Conservation (phyloP, 257 asterid genomes). For the Striga asiatica region DNA sequence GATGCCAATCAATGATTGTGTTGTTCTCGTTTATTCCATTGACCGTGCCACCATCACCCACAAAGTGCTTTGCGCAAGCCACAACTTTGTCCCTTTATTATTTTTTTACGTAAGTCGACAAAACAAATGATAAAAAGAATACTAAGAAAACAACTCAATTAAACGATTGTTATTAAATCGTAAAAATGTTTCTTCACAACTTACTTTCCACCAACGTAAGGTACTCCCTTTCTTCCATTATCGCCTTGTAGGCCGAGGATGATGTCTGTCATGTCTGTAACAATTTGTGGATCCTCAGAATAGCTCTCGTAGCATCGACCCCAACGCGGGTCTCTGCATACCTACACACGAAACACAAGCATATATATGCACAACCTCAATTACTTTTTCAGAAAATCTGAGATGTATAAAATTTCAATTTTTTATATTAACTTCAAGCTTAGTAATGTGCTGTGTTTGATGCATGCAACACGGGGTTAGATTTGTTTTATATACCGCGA, state of each 20-base stretch:
- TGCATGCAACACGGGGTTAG: not conserved
- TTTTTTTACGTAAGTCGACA: too few species aligned
- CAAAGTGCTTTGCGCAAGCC: constrained; percentile 23
- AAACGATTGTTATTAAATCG: too few species aligned
- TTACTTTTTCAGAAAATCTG: too few species aligned
- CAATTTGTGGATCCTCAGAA: constrained; percentile 15
- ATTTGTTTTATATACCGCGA: constrained; percentile 11
- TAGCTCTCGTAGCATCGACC: constrained; percentile 23
- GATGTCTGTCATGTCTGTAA: constrained; percentile 17
- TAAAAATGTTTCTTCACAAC: too few species aligned
- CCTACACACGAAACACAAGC: not conserved
- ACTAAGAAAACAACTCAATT: too few species aligned
- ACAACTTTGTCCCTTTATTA: constrained; percentile 20
- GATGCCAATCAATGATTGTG: constrained; percentile 5
- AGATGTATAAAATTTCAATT: too few species aligned
- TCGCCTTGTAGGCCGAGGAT: constrained; percentile 19
- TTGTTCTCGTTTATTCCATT: constrained; percentile 17
- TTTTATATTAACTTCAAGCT: too few species aligned
- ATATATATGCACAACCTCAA: too few species aligned
- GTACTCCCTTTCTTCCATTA: constrained; percentile 14
- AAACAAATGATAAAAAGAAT: not conserved
- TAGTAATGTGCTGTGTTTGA: not conserved
- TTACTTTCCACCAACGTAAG: constrained; percentile 18
- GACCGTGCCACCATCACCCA: constrained; percentile 22
- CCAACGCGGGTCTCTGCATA: constrained; percentile 25